These are phyloP conservation scores for Calophaca sinica DNA, from an alignment of 306 rosid species.

Conservation along the genomic window DNA sequence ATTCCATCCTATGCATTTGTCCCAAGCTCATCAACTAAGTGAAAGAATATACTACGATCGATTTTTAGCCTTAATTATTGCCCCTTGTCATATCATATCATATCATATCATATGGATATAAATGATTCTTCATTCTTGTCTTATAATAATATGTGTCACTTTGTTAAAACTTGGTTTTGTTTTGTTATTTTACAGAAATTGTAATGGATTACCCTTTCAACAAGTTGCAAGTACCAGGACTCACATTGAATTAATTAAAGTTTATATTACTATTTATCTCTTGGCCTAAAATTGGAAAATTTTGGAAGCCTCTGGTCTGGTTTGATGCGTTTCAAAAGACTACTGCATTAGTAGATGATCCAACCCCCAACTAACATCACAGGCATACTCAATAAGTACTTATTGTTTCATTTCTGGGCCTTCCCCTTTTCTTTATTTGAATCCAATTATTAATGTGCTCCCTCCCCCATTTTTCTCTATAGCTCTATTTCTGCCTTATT, in stretches of 20 bases:
- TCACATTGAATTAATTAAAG: too few species aligned
- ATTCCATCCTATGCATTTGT: conserved; percentile 44
- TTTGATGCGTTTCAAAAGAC: not conserved
- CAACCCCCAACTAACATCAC: not conserved
- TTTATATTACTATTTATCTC: not conserved
- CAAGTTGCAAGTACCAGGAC: not conserved
- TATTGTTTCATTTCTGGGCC: not conserved
- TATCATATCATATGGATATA: conserved; percentile 2
- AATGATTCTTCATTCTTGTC: conserved; percentile 22
- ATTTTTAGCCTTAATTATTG: conserved; percentile 20
- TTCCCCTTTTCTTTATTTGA: not conserved
- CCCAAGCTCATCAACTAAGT: conserved; percentile 33
- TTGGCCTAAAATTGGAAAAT: not conserved
- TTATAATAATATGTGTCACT: conserved; percentile 1
- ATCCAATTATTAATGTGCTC: not conserved
- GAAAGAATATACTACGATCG: conserved; percentile 36
- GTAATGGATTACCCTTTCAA: not conserved
- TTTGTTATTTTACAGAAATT: not conserved
- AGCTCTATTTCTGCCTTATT: not conserved
- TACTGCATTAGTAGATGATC: not conserved
- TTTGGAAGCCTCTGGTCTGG: not conserved
- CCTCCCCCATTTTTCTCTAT: not conserved
- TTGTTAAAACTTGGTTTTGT: not conserved
- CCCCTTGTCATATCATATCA: too few species aligned
- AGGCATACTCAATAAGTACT: too few species aligned